Evolutionary conservation across 2,329 filamentous ascomycete species (phyloP), one percentile per base, ranked within the genome.

Genomic region (Didymella exigua): DNA sequence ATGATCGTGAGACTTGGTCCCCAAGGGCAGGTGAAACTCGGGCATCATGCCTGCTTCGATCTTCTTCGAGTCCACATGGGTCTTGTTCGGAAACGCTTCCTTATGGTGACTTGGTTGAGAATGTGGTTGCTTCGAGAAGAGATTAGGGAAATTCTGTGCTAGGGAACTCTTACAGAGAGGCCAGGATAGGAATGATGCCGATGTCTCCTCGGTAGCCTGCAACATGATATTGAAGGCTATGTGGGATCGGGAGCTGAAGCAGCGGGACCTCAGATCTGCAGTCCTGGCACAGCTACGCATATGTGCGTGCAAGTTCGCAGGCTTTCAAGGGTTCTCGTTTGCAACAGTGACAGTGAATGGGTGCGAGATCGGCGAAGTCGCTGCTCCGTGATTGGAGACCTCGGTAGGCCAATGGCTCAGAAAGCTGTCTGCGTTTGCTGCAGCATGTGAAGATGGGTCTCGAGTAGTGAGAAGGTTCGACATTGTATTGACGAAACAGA

Each of bases 401-500:
- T 3, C 5, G 16, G 14, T 11, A 27, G 23, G 29, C 23, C 18
- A 27, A 13, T 44, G 38, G 31, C n/a, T 16, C 3, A 6, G 18
- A 24, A 13, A 2, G 4, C 21, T n/a, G 24, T 9, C 13, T 19
- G 19, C 29, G 52, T 49, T 49, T 40, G 40, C 23, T 45, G 36
- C 5, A 16, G n/a, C 26, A 44, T 45, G 27, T 41, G 41, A 46
- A 18, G n/a, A 8, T 27, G 11, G 30, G n/a, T 16, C 14, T 5
- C 21, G 16, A 49, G n/a, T 11, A 23, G 19, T 46, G 7, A 37
- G 18, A n/a, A 30, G 5, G 27, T 21, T 44, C 5, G 18, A 30
- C 27, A 24, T 48, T 52, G 49, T 40, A 49, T 56, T 52, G 54
- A 45, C 54, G 26, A 49, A 49, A 52, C 48, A 43, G 29, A 48